Evolutionary conservation across 1,284 basidiomycete genomes (phyloP).

Genomic region (Sanghuangporus sanghuang): DNA sequence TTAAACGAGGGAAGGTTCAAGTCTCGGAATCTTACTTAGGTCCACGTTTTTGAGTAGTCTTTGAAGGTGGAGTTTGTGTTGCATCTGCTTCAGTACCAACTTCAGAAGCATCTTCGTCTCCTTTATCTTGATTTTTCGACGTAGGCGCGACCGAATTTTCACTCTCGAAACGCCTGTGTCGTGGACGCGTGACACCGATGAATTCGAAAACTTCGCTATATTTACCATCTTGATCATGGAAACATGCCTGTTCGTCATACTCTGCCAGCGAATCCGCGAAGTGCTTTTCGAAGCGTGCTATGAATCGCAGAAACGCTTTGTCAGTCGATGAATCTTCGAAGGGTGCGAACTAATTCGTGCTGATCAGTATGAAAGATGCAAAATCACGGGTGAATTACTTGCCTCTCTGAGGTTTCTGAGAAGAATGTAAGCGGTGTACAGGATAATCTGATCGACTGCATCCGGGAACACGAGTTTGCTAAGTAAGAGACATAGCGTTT

Average conservation of each 20-base stretch:
- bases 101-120: background rate
- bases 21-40: background rate
- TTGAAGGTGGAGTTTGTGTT: background rate
- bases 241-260: conserved; percentile 16
- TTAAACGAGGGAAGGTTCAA: background rate
- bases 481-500: conserved; percentile 76
- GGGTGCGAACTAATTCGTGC: conserved; percentile 12
- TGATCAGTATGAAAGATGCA: background rate
- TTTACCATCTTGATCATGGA: conserved; percentile 6
- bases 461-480: conserved; percentile 62
- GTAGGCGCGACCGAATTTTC: background rate
- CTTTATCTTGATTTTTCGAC: background rate
- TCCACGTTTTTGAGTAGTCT: background rate
- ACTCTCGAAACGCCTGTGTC: conserved; percentile 9
- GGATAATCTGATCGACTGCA: background rate
- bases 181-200: conserved; percentile 17
- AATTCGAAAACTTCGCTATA: conserved; percentile 16
- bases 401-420: conserved; percentile 18
- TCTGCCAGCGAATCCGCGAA: conserved; percentile 7
- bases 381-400: background rate
- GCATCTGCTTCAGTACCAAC: background rate
- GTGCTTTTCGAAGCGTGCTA: conserved; percentile 14
- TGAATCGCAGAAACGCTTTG: conserved; percentile 16
- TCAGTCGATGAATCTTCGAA: conserved; percentile 16
- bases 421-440: conserved; percentile 16